Conservation (phyloP, 2,329 filamentous ascomycete species). For the Cordyceps javanica region DNA sequence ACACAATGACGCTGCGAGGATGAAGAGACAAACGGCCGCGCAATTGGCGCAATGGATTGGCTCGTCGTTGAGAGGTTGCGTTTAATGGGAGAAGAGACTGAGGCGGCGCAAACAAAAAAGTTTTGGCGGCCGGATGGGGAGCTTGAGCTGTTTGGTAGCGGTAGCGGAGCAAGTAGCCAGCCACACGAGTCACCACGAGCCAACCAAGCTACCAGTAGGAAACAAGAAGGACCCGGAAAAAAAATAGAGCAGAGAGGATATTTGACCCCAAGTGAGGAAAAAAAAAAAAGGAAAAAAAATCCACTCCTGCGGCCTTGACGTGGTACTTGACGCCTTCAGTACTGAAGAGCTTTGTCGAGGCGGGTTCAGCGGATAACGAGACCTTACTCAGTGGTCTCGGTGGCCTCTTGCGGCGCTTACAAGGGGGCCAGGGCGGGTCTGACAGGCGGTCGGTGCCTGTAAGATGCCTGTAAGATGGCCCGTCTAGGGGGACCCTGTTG, state of each 20-base stretch:
- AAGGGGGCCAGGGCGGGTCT: not conserved
- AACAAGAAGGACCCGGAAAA: not conserved
- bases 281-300: not conserved
- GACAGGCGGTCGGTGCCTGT: not conserved
- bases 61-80: not conserved
- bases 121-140: not conserved
- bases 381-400: not conserved
- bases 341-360: not conserved
- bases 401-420: not conserved
- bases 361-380: not conserved
- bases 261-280: not conserved
- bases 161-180: not conserved
- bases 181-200: too few relatives aligned
- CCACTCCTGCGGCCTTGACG: not conserved
- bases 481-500: slow-evolving; percentile 1
- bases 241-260: too few relatives aligned
- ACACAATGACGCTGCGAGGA: not conserved
- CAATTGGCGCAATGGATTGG: slow-evolving; percentile 4
- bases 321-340: not conserved
- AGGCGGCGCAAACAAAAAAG: slow-evolving; percentile 1
- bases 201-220: not conserved
- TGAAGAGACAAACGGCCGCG: not conserved
- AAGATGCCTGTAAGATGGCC: not conserved
- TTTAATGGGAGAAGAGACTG: not conserved
- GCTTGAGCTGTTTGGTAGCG: not conserved